Evolutionary conservation across 306 rosid species (phyloP).

Genomic region (Albizia julibrissin): DNA sequence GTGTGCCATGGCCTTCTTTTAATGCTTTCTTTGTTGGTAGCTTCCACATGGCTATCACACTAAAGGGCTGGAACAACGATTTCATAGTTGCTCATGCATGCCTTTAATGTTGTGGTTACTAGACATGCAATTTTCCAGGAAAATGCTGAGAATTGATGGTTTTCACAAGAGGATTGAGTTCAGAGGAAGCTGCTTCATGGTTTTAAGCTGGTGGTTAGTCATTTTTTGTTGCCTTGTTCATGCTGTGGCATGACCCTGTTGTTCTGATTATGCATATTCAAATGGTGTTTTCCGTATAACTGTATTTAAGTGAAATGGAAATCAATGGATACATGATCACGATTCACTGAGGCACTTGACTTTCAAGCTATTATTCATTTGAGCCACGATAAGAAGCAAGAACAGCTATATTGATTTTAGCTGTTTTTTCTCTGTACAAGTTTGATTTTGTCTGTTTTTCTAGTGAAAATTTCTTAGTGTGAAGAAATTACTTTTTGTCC

Average conservation of each 20-base stretch:
- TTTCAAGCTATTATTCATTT: neutral
- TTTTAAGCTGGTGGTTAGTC: neutral
- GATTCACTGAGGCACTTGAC: neutral
- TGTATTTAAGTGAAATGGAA: neutral
- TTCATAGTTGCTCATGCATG: neutral
- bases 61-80: slow-evolving; percentile 26
- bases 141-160: slow-evolving; percentile 5
- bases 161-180: neutral
- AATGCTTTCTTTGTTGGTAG: slow-evolving; percentile 65
- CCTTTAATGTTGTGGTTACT: slow-evolving; percentile 25
- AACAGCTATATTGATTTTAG: neutral
- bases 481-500: neutral
- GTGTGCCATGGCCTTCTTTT: slow-evolving; percentile 67
- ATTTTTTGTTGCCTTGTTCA: slow-evolving; percentile 13
- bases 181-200: slow-evolving; percentile 5
- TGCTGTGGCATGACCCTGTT: neutral
- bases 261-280: neutral
- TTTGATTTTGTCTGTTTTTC: neutral
- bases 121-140: slow-evolving; percentile 10
- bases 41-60: slow-evolving; percentile 60
- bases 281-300: neutral
- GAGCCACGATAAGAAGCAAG: neutral
- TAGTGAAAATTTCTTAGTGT: neutral
- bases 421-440: no score
- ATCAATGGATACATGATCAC: neutral